Conservation (phyloP, 768 basidiomycete genomes). For the Mycena vitilis region DNA sequence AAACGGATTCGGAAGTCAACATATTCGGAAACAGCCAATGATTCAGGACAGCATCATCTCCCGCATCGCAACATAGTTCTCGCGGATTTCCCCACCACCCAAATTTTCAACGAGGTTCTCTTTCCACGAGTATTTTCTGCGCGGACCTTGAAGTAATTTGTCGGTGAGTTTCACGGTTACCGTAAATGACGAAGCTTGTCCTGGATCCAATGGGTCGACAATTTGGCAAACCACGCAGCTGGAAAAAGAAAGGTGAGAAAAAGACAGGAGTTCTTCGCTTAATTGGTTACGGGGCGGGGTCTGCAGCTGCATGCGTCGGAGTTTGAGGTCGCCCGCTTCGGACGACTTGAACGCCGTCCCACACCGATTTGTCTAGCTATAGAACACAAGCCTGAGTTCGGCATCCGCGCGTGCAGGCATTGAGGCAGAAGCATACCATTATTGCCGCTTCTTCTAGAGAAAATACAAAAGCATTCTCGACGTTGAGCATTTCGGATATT, state of each 20-base stretch:
- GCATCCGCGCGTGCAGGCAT: neutral
- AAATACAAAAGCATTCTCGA: conserved; percentile 34
- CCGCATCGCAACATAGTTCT: conserved; percentile 7
- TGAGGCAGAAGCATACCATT: conserved; percentile 22
- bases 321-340: conserved; percentile 29
- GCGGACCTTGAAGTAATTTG: conserved; percentile 3
- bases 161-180: conserved; percentile 29
- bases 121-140: conserved; percentile 26
- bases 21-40: neutral
- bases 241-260: conserved; percentile 10
- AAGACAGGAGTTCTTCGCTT: neutral
- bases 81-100: conserved; percentile 22
- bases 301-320: conserved; percentile 15
- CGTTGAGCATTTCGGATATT: conserved; percentile 17
- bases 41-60: neutral
- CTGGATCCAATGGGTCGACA: conserved; percentile 26
- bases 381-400: neutral
- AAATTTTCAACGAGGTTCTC: conserved; percentile 26
- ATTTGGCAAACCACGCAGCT: conserved; percentile 35
- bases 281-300: conserved; percentile 25
- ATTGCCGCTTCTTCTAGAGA: conserved; percentile 31
- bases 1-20: neutral
- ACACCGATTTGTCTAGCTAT: conserved; percentile 21
- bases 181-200: conserved; percentile 27
- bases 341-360: conserved; percentile 22